These are phyloP conservation scores for Rhizopogon rudus DNA, from an alignment of 768 basidiomycete genomes.

Conservation along the genomic window DNA sequence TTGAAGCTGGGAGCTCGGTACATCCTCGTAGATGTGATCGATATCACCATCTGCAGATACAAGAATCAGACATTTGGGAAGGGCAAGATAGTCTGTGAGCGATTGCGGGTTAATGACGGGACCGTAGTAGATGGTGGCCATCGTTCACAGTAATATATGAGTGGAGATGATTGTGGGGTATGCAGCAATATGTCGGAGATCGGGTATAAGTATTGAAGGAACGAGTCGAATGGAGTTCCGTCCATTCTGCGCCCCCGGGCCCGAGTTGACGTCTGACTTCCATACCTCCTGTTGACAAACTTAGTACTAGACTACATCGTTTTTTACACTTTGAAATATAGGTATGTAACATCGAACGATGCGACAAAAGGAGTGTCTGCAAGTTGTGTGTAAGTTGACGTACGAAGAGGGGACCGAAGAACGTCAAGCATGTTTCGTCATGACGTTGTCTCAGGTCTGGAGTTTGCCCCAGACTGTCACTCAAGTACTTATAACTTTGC, in stretches of 20 bases:
- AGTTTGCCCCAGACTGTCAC: too few relatives aligned
- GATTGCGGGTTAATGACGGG: conserved; percentile 51
- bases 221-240: background rate
- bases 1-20: conserved; percentile 41
- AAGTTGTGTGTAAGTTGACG: too few relatives aligned
- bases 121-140: conserved; percentile 46
- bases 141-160: background rate
- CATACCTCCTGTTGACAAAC: background rate
- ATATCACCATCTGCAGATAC: conserved; percentile 53
- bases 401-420: too few relatives aligned
- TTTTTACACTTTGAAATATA: background rate
- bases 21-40: conserved; percentile 65
- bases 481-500: too few relatives aligned
- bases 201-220: background rate
- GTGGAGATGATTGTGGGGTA: background rate
- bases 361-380: too few relatives aligned
- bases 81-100: conserved; percentile 36
- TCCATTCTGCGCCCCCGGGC: background rate
- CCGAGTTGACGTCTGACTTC: background rate
- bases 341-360: background rate
- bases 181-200: background rate
- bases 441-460: too few relatives aligned
- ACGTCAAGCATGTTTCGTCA: too few relatives aligned
- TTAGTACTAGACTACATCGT: too few relatives aligned
- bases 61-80: conserved; percentile 50